A percentile compares a stretch with the other conserved stretches of the same genome.
These are phyloP conservation scores for Sugiyamaella neomexicana DNA, from an alignment of 1,139 yeast genomes.

Conservation along the genomic window DNA sequence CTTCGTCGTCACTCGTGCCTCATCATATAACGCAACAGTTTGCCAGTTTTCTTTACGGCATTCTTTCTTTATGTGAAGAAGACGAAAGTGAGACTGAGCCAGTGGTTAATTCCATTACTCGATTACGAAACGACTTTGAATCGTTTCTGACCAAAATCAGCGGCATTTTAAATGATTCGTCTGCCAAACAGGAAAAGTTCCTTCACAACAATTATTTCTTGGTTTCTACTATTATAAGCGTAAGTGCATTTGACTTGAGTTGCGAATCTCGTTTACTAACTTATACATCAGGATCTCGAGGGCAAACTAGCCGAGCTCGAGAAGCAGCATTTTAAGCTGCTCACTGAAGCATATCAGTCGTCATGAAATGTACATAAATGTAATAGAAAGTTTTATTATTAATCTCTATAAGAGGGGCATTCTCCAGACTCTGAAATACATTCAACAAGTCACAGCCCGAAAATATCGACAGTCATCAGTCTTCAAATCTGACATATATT, in stretches of 20 bases:
- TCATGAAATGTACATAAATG: background rate
- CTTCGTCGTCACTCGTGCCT: slow-evolving; percentile 48
- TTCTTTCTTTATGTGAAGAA: slow-evolving; percentile 53
- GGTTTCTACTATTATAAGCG: slow-evolving; percentile 40
- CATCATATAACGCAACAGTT: slow-evolving; percentile 78
- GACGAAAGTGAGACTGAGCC: slow-evolving; percentile 57
- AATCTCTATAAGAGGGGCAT: background rate
- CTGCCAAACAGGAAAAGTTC: slow-evolving; percentile 62
- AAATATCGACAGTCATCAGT: too few species aligned
- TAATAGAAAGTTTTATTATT: slow-evolving; percentile 1
- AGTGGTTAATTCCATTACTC: slow-evolving; percentile 60
- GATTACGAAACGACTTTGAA: slow-evolving; percentile 80
- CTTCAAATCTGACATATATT: background rate
- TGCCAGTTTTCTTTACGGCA: slow-evolving; percentile 70
- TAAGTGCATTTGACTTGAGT: slow-evolving; percentile 15
- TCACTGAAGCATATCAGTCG: slow-evolving; percentile 57
- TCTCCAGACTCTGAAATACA: too few species aligned
- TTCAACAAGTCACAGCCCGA: too few species aligned
- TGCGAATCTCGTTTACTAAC: slow-evolving; percentile 1
- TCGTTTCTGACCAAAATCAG: slow-evolving; percentile 65
- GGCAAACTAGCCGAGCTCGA: slow-evolving; percentile 58
- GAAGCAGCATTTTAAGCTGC: slow-evolving; percentile 57
- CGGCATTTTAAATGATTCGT: slow-evolving; percentile 43
- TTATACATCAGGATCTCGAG: slow-evolving; percentile 47
- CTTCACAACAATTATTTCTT: slow-evolving; percentile 68